phyloP scores from a whole-genome alignment of 306 rosid genomes.

The Glycyrrhiza uralensis region DNA sequence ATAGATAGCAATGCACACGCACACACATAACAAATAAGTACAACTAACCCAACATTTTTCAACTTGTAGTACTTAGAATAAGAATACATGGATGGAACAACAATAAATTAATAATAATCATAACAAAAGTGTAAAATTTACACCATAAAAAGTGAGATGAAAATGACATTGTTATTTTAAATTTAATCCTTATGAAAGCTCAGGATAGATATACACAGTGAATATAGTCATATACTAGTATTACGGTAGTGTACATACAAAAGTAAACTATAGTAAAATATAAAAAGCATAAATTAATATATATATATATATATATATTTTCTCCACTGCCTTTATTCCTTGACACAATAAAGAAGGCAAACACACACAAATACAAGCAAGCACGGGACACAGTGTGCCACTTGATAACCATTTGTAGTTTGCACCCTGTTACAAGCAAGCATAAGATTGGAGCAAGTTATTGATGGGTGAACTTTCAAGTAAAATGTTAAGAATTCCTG shows the following conservation, averaged over 20 bases:
- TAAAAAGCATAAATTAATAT: neutral
- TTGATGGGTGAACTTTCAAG: neutral
- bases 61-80: too few relatives aligned
- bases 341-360: conserved; percentile 22
- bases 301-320: too few relatives aligned
- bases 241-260: neutral
- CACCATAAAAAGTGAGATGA: neutral
- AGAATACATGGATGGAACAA: neutral
- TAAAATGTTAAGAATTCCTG: neutral
- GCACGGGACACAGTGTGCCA: conserved; percentile 6
- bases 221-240: neutral
- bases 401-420: conserved; percentile 5
- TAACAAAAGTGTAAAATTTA: neutral
- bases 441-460: neutral
- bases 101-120: neutral
- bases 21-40: neutral
- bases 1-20: neutral
- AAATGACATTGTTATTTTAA: neutral
- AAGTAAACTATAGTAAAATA: neutral
- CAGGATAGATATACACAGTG: neutral
- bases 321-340: conserved; percentile 34
- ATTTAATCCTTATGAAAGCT: neutral
- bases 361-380: neutral
- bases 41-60: too few relatives aligned
- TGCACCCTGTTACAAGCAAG: conserved; percentile 41